Evolutionary conservation across 2,329 filamentous ascomycete genomes (phyloP).

Genomic region (Parascedosporium putredinis): DNA sequence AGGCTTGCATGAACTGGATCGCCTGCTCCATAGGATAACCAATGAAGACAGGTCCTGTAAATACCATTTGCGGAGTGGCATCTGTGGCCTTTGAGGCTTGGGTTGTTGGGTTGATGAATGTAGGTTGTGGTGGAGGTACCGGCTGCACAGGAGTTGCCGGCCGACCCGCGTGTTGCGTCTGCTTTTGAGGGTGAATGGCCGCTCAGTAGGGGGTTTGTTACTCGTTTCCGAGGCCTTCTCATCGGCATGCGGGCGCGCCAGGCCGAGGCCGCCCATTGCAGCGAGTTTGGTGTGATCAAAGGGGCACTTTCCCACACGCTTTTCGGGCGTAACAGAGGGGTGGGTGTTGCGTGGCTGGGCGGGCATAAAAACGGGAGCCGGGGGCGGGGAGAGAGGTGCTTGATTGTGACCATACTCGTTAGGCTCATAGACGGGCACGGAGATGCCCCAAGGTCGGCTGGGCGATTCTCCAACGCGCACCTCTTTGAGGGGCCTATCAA

Average conservation of each 20-base stretch:
- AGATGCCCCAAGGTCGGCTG: conserved; percentile 86
- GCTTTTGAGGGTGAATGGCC: conserved; percentile 1
- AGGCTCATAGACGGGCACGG: conserved; percentile 53
- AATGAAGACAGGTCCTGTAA: conserved; percentile 89
- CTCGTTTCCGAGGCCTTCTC: conserved; percentile 2
- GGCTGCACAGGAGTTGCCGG: conserved; percentile 15
- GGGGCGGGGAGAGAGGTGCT: conserved; percentile 43
- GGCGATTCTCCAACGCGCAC: conserved; percentile 90
- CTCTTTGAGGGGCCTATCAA: conserved; percentile 78
- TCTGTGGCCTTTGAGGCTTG: background rate
- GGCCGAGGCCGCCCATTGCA: conserved; percentile 20
- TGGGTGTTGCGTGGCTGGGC: conserved; percentile 16
- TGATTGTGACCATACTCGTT: conserved; percentile 20
- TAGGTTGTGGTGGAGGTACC: background rate
- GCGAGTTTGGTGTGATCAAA: conserved; percentile 42
- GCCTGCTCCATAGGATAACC: conserved; percentile 80
- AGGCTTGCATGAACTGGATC: conserved; percentile 60
- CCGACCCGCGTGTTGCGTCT: background rate
- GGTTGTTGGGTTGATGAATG: background rate
- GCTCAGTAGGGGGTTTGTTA: conserved; percentile 1
- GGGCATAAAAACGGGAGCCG: conserved; percentile 44
- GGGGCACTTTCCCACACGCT: conserved; percentile 40
- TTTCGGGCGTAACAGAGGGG: conserved; percentile 11
- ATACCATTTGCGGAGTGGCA: conserved; percentile 58
- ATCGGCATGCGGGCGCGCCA: background rate